phyloP scores from a whole-genome alignment of 208 protist species.

The Acanthamoeba lenticulata region DNA sequence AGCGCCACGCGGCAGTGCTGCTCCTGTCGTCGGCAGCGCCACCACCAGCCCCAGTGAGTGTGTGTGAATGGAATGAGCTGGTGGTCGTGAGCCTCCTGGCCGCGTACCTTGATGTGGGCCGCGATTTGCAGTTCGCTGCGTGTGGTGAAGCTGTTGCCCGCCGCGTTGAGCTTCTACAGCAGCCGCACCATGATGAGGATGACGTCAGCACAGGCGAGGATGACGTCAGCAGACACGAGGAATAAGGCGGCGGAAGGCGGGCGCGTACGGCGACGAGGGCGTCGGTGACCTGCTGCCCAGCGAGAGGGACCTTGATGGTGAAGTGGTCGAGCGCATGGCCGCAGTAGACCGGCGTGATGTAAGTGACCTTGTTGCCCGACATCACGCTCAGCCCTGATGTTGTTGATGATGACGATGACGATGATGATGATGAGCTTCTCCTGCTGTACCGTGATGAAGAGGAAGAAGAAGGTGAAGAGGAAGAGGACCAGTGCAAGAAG shows the following conservation, averaged over 20 bases:
- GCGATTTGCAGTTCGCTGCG: slow-evolving; percentile 96
- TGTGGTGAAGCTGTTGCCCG: slow-evolving; percentile 94
- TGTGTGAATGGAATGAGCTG: background rate
- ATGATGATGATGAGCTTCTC: background rate
- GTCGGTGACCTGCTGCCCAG: background rate
- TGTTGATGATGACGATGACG: background rate
- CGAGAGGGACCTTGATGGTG: background rate
- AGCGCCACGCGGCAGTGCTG: slow-evolving; percentile 92
- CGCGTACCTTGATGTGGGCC: slow-evolving; percentile 90
- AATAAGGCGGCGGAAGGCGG: no score
- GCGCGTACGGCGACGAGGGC: background rate
- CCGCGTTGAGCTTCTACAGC: slow-evolving; percentile 93
- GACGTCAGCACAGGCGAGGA: background rate
- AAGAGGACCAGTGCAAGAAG: background rate
- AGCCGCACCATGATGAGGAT: slow-evolving; percentile 90
- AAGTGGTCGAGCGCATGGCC: background rate
- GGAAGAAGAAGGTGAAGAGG: no score
- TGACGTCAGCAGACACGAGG: background rate
- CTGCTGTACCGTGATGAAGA: no score
- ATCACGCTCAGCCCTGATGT: background rate
- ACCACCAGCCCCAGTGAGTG: background rate
- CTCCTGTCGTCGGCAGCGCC: slow-evolving; percentile 81
- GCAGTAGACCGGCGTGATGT: slow-evolving; percentile 34
- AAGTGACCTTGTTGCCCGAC: background rate
- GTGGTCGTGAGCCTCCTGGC: background rate